Conservation (phyloP, 108 stramenopile genomes). For the Craspedostauros australis region DNA sequence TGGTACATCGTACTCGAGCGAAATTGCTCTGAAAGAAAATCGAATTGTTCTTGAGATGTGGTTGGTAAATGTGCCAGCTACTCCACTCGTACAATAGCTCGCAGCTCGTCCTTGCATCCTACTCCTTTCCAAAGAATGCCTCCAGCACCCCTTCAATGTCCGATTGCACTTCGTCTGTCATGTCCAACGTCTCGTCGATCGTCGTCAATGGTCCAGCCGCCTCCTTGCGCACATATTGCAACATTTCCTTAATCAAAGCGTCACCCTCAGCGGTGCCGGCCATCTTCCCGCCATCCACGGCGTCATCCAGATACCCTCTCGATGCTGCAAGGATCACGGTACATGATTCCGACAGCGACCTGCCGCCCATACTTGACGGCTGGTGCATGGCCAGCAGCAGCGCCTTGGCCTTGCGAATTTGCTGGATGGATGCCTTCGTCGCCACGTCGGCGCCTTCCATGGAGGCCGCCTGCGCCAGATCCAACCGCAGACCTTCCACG, state of each 20-base stretch:
- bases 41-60: no score
- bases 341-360: conserved; percentile 61
- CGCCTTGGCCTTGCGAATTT: conserved; percentile 46
- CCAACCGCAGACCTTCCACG: conserved; percentile 71
- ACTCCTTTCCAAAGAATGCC: conserved; percentile 34
- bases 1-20: no score
- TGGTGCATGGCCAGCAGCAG: conserved; percentile 85
- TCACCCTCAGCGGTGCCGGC: conserved; percentile 54
- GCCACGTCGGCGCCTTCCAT: conserved; percentile 44
- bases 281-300: conserved; percentile 42
- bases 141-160: conserved; percentile 47
- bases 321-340: conserved; percentile 68
- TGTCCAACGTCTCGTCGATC: conserved; percentile 61
- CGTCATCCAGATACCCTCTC: conserved; percentile 51
- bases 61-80: no score
- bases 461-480: conserved; percentile 70
- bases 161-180: conserved; percentile 34
- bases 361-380: conserved; percentile 31
- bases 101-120: no score
- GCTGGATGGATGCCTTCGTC: conserved; percentile 39
- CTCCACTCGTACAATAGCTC: no score
- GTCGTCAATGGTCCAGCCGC: conserved; percentile 36
- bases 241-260: conserved; percentile 38
- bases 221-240: conserved; percentile 41
- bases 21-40: no score